Evolutionary conservation across 225 moss, liverwort and hornwort species (phyloP).

Genomic region (Polytrichum formosum): DNA sequence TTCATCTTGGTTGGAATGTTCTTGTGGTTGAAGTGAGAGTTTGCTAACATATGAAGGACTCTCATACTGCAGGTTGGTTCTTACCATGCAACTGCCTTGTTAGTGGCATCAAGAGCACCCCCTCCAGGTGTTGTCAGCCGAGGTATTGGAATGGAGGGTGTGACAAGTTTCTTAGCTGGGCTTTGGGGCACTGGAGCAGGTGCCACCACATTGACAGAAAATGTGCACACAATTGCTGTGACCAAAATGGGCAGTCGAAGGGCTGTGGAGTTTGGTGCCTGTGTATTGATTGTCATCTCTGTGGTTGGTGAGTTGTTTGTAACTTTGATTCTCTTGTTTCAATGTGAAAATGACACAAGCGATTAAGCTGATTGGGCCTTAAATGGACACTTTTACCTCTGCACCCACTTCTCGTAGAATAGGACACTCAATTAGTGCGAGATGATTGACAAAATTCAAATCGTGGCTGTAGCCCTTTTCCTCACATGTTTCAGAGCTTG

Average conservation of each 20-base stretch:
- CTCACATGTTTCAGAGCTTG: too few species aligned
- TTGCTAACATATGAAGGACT: conserved; percentile 2
- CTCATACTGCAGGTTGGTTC: conserved; percentile 66
- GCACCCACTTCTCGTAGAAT: too few species aligned
- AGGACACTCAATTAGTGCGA: too few species aligned
- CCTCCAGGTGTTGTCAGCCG: conserved; percentile 90
- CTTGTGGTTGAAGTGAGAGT: not conserved
- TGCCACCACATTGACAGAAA: conserved; percentile 85
- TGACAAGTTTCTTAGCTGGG: conserved; percentile 85
- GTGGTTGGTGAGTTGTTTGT: conserved; percentile 58
- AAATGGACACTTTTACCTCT: too few species aligned
- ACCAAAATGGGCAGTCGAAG: conserved; percentile 98
- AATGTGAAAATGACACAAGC: too few species aligned
- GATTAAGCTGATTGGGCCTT: too few species aligned
- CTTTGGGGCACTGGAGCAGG: conserved; percentile 94
- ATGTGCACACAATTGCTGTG: conserved; percentile 96
- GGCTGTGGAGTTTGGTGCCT: conserved; percentile 79
- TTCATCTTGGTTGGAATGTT: not conserved
- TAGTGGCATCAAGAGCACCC: conserved; percentile 89
- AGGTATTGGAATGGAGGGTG: conserved; percentile 80
- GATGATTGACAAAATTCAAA: too few species aligned
- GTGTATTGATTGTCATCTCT: conserved; percentile 67
- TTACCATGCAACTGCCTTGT: conserved; percentile 82
- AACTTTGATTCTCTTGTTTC: too few species aligned
- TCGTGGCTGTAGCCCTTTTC: too few species aligned